Conservation (phyloP, 2,329 filamentous ascomycete species). For the Trichophyton mentagrophytes region DNA sequence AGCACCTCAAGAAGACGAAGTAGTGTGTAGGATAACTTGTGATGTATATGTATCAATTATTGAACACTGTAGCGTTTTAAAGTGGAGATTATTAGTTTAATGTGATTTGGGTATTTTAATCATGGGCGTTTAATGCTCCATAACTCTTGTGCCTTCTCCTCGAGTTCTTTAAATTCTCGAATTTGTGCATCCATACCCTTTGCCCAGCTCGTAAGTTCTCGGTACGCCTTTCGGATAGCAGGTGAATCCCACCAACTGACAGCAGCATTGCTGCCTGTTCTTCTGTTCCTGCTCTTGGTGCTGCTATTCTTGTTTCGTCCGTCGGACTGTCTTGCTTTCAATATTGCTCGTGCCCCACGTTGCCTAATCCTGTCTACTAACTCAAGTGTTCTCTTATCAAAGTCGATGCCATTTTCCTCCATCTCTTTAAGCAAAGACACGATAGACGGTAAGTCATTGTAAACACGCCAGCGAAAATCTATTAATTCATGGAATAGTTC, state of each 20-base stretch:
- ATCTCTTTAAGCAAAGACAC: slow-evolving; percentile 32
- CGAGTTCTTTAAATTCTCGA: slow-evolving; percentile 1
- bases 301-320: not conserved
- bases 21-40: too few species aligned
- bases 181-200: slow-evolving; percentile 1
- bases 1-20: not conserved
- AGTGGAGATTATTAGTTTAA: not conserved
- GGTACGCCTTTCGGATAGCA: slow-evolving; percentile 9
- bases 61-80: not conserved
- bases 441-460: slow-evolving; percentile 30
- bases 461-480: slow-evolving; percentile 30
- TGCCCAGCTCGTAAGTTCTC: slow-evolving; percentile 9
- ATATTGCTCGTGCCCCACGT: slow-evolving; percentile 17
- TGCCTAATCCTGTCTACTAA: slow-evolving; percentile 23
- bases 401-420: slow-evolving; percentile 31
- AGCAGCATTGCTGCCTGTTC: not conserved
- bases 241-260: slow-evolving; percentile 12
- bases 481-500: slow-evolving; percentile 35
- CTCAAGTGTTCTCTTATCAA: slow-evolving; percentile 22
- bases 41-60: not conserved
- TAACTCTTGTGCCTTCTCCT: not conserved
- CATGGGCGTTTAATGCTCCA: not conserved
- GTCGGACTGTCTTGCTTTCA: not conserved
- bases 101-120: not conserved
- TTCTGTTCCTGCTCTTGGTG: not conserved